These are phyloP conservation scores for Coleophoma crateriformis DNA, from an alignment of 2,329 filamentous ascomycete genomes.

Conservation along the genomic window DNA sequence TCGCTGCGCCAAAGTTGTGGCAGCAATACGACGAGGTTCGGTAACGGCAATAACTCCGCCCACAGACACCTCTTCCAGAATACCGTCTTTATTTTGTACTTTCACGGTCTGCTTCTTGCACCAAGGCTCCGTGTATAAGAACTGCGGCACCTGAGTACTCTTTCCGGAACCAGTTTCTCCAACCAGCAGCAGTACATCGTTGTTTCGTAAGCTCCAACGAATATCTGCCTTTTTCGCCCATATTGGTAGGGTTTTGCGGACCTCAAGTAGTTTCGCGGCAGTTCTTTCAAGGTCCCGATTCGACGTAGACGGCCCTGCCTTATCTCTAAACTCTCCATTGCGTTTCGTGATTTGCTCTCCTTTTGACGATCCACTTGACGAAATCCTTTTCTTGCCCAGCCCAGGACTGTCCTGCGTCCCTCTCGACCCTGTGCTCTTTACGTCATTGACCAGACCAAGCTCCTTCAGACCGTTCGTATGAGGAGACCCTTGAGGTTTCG, in stretches of 20 bases:
- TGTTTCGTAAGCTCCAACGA: constrained; percentile 16
- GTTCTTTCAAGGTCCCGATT: constrained; percentile 11
- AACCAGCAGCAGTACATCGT: constrained; percentile 74
- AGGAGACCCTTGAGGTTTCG: not conserved
- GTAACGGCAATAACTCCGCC: constrained; percentile 89
- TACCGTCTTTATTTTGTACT: constrained; percentile 28
- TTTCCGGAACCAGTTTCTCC: constrained; percentile 97
- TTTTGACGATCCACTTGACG: not conserved
- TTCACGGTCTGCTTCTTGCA: constrained; percentile 57
- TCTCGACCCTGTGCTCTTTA: not conserved
- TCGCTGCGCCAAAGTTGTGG: constrained; percentile 81
- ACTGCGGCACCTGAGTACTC: constrained; percentile 93
- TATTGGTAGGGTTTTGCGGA: constrained; percentile 23
- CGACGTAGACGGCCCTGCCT: not conserved
- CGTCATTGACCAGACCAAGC: not conserved
- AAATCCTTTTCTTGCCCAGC: not conserved
- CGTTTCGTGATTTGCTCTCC: not conserved
- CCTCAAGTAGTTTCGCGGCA: constrained; percentile 15
- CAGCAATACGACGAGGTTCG: constrained; percentile 87
- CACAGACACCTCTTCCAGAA: constrained; percentile 43
- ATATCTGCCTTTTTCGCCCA: constrained; percentile 23
- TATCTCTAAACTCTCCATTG: not conserved
- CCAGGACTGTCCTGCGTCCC: not conserved
- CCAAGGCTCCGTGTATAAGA: constrained; percentile 75
- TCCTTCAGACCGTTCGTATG: not conserved